phyloP scores from a whole-genome alignment of 768 basidiomycete species.

The Tylopilus sp. region DNA sequence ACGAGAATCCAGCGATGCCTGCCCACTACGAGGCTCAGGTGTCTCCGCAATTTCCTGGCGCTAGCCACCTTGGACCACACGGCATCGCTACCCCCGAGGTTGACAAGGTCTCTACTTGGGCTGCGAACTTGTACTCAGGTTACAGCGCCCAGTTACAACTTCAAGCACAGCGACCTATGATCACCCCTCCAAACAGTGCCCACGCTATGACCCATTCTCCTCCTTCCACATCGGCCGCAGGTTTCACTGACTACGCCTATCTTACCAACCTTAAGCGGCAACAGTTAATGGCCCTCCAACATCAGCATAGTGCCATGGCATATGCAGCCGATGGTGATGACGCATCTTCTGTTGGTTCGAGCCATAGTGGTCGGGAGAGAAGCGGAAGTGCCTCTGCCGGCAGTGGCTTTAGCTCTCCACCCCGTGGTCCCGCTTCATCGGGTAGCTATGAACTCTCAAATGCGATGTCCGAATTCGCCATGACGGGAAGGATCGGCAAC shows the following conservation, averaged over 20 bases:
- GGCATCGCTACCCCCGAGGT: conserved; percentile 15
- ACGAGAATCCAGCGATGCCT: conserved; percentile 52
- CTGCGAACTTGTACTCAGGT: conserved; percentile 28
- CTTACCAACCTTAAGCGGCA: conserved; percentile 26
- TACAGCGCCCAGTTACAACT: conserved; percentile 24
- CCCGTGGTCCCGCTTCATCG: conserved; percentile 25
- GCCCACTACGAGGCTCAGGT: conserved; percentile 41
- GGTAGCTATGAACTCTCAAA: conserved; percentile 37
- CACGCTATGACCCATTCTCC: conserved; percentile 30
- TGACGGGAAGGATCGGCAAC: conserved; percentile 23
- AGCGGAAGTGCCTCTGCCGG: conserved; percentile 37
- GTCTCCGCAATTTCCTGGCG: conserved; percentile 26
- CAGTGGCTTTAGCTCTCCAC: conserved; percentile 32
- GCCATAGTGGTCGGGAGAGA: conserved; percentile 30
- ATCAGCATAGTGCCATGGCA: conserved; percentile 23
- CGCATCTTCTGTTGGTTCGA: conserved; percentile 37
- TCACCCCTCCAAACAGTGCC: conserved; percentile 42
- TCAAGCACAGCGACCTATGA: conserved; percentile 35
- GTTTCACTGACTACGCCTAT: conserved; percentile 21
- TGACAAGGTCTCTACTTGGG: conserved; percentile 32
- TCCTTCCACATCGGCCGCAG: conserved; percentile 10
- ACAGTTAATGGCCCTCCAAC: conserved; percentile 33
- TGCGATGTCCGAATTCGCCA: conserved; percentile 24
- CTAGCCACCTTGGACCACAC: conserved; percentile 22
- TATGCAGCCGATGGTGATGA: conserved; percentile 38